phyloP scores from a whole-genome alignment of 2,329 filamentous ascomycete species.

The Penicillium sp. region DNA sequence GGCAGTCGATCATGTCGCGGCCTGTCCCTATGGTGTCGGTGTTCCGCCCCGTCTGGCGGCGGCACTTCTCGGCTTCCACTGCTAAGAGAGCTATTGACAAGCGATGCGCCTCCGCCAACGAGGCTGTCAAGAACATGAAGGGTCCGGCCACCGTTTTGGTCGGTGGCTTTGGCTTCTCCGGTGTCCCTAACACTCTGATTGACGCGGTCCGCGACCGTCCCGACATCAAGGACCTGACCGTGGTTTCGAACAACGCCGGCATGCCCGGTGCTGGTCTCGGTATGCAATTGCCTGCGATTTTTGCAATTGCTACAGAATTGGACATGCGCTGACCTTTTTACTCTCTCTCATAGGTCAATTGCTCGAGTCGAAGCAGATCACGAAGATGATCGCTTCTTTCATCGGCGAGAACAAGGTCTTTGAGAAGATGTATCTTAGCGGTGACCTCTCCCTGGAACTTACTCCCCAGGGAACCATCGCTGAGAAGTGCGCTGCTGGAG shows the following conservation, averaged over 20 bases:
- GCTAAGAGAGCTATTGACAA: slow-evolving; percentile 68
- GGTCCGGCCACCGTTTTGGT: slow-evolving; percentile 67
- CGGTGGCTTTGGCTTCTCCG: slow-evolving; percentile 74
- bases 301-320: background rate
- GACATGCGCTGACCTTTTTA: background rate
- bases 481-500: slow-evolving; percentile 78
- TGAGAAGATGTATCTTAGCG: slow-evolving; percentile 79
- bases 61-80: slow-evolving; percentile 62
- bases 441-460: slow-evolving; percentile 79
- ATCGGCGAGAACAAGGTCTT: slow-evolving; percentile 81
- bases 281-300: slow-evolving; percentile 30
- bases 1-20: slow-evolving; percentile 23
- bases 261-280: slow-evolving; percentile 67
- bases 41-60: slow-evolving; percentile 38
- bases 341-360: slow-evolving; percentile 52
- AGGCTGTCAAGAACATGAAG: slow-evolving; percentile 67
- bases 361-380: slow-evolving; percentile 66
- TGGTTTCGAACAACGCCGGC: slow-evolving; percentile 78
- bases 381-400: slow-evolving; percentile 70
- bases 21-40: slow-evolving; percentile 28
- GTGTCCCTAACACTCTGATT: slow-evolving; percentile 50
- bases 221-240: slow-evolving; percentile 59
- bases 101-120: slow-evolving; percentile 63
- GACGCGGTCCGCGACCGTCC: slow-evolving; percentile 60
- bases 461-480: slow-evolving; percentile 86